Conservation (phyloP, 1,139 yeast genomes). For the Ogataea hybrid region DNA sequence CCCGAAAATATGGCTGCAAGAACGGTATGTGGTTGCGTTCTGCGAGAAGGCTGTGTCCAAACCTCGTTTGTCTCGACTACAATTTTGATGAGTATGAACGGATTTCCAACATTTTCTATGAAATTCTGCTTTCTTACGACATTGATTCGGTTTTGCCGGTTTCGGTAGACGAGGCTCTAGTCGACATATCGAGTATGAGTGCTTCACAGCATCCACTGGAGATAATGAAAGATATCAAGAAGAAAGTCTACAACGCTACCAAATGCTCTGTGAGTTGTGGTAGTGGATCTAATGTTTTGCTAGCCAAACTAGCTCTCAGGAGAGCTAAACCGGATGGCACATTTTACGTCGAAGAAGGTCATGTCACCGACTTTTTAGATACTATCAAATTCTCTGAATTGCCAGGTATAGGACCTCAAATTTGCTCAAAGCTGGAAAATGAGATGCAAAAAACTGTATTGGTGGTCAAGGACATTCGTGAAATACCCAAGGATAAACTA, state of each 20-base stretch:
- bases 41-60: slow-evolving; percentile 67
- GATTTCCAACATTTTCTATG: slow-evolving; percentile 56
- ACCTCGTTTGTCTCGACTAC: slow-evolving; percentile 59
- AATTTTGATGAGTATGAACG: slow-evolving; percentile 73
- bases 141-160: slow-evolving; percentile 76
- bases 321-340: slow-evolving; percentile 82
- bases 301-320: slow-evolving; percentile 75
- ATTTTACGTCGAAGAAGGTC: slow-evolving; percentile 33
- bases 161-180: slow-evolving; percentile 85
- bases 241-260: slow-evolving; percentile 45
- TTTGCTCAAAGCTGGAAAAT: slow-evolving; percentile 42
- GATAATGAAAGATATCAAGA: slow-evolving; percentile 39
- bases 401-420: slow-evolving; percentile 83
- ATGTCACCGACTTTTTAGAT: slow-evolving; percentile 37
- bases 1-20: slow-evolving; percentile 66
- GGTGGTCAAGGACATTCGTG: slow-evolving; percentile 38
- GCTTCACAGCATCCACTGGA: slow-evolving; percentile 34
- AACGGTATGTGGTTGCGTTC: slow-evolving; percentile 88
- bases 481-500: slow-evolving; percentile 38
- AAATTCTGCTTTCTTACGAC: slow-evolving; percentile 35
- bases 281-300: slow-evolving; percentile 62
- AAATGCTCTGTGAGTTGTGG: slow-evolving; percentile 79
- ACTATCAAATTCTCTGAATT: slow-evolving; percentile 50
- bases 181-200: slow-evolving; percentile 55
- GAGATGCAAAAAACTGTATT: slow-evolving; percentile 21